Conservation (phyloP, 352 stramenopile genomes). For the Globisporangium acanthophoron region DNA sequence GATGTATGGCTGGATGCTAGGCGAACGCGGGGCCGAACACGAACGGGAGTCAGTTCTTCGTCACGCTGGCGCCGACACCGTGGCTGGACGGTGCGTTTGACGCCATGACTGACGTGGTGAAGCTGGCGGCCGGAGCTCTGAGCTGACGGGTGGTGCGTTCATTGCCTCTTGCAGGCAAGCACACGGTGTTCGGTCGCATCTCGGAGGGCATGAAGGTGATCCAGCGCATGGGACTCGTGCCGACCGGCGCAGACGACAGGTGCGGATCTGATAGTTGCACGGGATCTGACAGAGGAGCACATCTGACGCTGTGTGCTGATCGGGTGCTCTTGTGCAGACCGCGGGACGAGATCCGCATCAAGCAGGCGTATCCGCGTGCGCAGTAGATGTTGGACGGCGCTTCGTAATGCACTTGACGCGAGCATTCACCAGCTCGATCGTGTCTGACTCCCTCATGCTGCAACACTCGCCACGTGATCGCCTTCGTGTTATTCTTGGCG, state of each 20-base stretch:
- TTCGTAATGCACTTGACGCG: background rate
- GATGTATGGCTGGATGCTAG: conserved; percentile 16
- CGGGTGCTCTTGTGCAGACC: conserved; percentile 29
- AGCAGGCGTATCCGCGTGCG: conserved; percentile 56
- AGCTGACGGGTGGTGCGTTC: background rate
- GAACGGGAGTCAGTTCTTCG: conserved; percentile 94
- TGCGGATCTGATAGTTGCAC: conserved; percentile 13
- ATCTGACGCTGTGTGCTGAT: background rate
- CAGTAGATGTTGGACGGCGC: conserved; percentile 21
- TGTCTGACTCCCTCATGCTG: no score
- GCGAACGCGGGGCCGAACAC: conserved; percentile 90
- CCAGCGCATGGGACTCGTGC: conserved; percentile 88
- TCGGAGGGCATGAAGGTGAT: conserved; percentile 91
- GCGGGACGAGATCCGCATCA: conserved; percentile 74
- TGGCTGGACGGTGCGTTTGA: conserved; percentile 85
- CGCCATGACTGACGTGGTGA: background rate
- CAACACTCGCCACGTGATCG: no score
- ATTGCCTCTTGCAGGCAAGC: conserved; percentile 54
- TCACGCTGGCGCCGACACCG: conserved; percentile 90
- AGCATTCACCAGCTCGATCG: no score
- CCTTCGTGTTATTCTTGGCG: no score
- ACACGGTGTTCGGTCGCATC: conserved; percentile 92
- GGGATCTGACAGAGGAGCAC: no score
- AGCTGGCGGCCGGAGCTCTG: background rate
- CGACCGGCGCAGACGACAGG: conserved; percentile 84